These are phyloP conservation scores for Aspergillus neoniger DNA, from an alignment of 2,329 filamentous ascomycete genomes.

Conservation along the genomic window DNA sequence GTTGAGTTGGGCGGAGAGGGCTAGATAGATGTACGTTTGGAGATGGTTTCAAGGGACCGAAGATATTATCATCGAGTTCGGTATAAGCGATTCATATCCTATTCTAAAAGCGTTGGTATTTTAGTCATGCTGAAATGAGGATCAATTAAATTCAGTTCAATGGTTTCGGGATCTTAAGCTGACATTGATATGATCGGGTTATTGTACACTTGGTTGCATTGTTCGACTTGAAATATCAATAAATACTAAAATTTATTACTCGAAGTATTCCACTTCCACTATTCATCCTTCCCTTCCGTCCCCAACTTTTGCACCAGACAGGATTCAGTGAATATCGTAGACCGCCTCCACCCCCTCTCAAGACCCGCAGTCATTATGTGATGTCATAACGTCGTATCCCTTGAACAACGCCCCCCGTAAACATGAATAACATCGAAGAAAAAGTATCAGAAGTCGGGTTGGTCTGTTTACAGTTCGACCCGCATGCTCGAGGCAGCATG, in stretches of 20 bases:
- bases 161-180: neutral
- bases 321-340: neutral
- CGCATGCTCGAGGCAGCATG: constrained; percentile 51
- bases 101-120: neutral
- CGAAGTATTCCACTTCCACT: neutral
- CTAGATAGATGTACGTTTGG: neutral
- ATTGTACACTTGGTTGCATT: neutral
- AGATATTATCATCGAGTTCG: too few species aligned
- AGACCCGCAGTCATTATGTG: constrained; percentile 3
- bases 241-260: neutral
- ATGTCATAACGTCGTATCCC: constrained; percentile 10
- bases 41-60: too few species aligned
- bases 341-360: neutral
- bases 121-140: neutral
- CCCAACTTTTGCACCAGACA: neutral
- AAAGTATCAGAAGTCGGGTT: neutral
- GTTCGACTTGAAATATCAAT: neutral
- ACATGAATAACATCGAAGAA: neutral
- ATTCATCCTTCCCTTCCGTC: neutral
- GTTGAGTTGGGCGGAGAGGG: neutral
- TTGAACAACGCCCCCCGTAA: constrained; percentile 1
- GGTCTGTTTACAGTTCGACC: constrained; percentile 32
- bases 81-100: too few species aligned
- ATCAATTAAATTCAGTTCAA: neutral
- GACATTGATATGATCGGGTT: neutral